Evolutionary conservation across 2,329 filamentous ascomycete genomes (phyloP).

Genomic region (Arthroderma sp.): DNA sequence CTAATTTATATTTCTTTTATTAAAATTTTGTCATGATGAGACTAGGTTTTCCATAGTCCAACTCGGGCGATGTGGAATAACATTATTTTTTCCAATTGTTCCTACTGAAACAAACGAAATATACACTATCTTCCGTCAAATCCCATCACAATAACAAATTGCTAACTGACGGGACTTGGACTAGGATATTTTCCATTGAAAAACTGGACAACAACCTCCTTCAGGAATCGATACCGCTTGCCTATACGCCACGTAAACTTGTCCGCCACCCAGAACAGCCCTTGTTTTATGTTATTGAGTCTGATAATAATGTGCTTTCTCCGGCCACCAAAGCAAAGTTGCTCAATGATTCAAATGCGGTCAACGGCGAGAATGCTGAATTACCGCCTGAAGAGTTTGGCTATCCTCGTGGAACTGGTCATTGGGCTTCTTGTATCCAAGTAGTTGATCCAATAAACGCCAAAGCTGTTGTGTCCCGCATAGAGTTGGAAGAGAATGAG

Average conservation of each 20-base stretch:
- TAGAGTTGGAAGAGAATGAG: conserved; percentile 81
- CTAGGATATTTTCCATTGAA: conserved; percentile 78
- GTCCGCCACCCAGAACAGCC: conserved; percentile 76
- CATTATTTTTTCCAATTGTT: conserved; percentile 69
- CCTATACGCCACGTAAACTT: conserved; percentile 81
- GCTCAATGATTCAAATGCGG: conserved; percentile 54
- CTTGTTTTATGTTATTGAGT: conserved; percentile 86
- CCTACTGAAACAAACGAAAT: conserved; percentile 57
- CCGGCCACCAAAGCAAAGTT: conserved; percentile 64
- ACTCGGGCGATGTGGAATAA: conserved; percentile 33
- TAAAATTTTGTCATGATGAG: conserved; percentile 46
- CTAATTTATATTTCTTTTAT: conserved; percentile 7
- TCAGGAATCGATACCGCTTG: conserved; percentile 71
- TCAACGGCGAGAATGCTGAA: conserved; percentile 58
- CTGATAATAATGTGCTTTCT: conserved; percentile 82
- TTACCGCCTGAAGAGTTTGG: conserved; percentile 76
- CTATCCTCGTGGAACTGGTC: conserved; percentile 65
- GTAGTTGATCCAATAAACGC: conserved; percentile 70
- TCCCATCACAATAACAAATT: not conserved
- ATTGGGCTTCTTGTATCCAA: conserved; percentile 94
- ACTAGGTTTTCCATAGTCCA: conserved; percentile 31
- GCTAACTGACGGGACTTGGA: not conserved
- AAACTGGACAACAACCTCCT: conserved; percentile 74
- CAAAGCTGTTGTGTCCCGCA: conserved; percentile 59
- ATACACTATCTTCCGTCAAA: not conserved